Percentiles rank a stretch among this genome's conserved stretches.
phyloP scores from a whole-genome alignment of 2,329 filamentous ascomycete genomes.

The Hypoxylon sp. region DNA sequence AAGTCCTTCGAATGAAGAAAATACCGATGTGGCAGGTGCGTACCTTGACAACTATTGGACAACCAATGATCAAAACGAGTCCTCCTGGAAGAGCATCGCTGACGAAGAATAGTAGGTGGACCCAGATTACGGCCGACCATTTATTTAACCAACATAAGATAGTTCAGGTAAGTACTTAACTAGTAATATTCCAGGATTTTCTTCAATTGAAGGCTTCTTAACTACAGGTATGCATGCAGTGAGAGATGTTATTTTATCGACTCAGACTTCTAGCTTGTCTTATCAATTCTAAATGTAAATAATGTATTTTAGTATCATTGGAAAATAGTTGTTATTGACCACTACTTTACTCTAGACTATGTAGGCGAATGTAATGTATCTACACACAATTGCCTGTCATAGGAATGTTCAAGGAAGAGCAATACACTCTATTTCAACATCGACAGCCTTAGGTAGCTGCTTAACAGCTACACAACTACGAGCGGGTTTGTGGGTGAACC shows the following conservation, averaged over 20 bases:
- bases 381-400: conserved; percentile 2
- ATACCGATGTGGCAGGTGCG: conserved; percentile 35
- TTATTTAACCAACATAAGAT: neutral
- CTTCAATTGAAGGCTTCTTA: neutral
- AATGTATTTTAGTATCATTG: neutral
- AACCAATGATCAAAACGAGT: conserved; percentile 2
- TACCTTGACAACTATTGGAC: conserved; percentile 14
- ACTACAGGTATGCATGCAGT: neutral
- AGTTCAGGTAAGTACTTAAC: no score
- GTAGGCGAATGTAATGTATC: conserved; percentile 19
- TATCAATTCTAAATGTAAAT: neutral
- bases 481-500: conserved; percentile 87
- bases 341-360: conserved; percentile 5
- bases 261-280: neutral
- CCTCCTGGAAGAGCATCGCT: neutral
- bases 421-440: conserved; percentile 92
- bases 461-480: conserved; percentile 92
- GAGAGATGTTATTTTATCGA: neutral
- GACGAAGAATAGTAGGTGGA: neutral
- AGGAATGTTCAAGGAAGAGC: conserved; percentile 67
- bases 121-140: neutral
- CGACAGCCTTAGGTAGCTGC: conserved; percentile 86
- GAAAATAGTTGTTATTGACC: conserved; percentile 6
- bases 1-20: conserved; percentile 30
- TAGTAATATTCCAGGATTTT: neutral